A percentile compares a stretch with the other conserved stretches of the same genome.
Conservation (phyloP, 2,329 filamentous ascomycete species). For the Aspergillus uvarum region DNA sequence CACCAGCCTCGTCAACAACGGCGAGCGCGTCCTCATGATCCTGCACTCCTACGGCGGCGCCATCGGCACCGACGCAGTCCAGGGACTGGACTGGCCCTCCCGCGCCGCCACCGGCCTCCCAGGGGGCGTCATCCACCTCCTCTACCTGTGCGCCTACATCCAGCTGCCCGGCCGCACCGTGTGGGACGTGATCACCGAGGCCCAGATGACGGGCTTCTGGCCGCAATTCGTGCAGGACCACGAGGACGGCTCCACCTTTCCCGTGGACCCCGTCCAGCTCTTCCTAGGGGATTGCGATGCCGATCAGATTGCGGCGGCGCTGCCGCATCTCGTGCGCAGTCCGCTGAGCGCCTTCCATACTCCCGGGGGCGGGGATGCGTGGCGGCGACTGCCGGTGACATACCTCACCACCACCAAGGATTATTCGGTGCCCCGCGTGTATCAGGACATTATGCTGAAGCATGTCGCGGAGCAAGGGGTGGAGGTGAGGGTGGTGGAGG, state of each 20-base stretch:
- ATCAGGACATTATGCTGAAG: conserved; percentile 20
- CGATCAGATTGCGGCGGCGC: not conserved
- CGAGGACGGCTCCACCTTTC: not conserved
- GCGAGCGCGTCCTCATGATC: conserved; percentile 20
- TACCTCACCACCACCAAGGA: conserved; percentile 19
- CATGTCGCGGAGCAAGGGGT: conserved; percentile 8
- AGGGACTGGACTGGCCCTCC: conserved; percentile 14
- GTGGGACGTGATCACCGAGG: conserved; percentile 11
- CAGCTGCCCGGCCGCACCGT: conserved; percentile 11
- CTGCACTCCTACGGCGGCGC: conserved; percentile 31
- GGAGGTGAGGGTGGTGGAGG: conserved; percentile 11
- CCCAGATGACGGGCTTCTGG: conserved; percentile 11
- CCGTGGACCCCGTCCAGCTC: not conserved
- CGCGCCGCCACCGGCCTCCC: conserved; percentile 10
- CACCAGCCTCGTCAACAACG: conserved; percentile 7
- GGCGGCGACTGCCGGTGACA: conserved; percentile 14
- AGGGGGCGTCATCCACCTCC: conserved; percentile 22
- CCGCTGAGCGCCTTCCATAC: not conserved
- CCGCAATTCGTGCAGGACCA: not conserved
- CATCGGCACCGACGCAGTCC: conserved; percentile 22
- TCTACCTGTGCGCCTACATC: conserved; percentile 25
- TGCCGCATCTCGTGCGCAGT: not conserved
- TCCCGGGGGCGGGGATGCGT: conserved; percentile 10
- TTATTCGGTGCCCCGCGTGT: conserved; percentile 6
- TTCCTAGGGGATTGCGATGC: not conserved